Evolutionary conservation across 2,329 filamentous ascomycete genomes (phyloP), one percentile per base, ranked within the genome.

Genomic region (Ceratocystis colombiana): DNA sequence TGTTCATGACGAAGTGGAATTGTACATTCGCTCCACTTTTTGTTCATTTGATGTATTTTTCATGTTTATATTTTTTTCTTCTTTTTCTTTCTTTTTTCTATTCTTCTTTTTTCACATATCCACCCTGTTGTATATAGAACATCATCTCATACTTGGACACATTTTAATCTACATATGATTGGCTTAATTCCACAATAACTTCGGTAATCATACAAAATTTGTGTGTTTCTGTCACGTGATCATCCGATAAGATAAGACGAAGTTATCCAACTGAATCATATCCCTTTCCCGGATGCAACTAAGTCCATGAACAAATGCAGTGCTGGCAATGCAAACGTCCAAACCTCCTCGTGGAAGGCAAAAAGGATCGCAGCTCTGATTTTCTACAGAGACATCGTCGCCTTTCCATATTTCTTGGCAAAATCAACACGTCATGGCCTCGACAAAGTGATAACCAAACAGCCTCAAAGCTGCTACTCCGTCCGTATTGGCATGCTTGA

Each of bases 251-350:
- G 8, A 41, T 41, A 41, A 41, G 10, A 12, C 1, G 3, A 37
- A 8, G 53, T 25, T 59, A 30, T 17, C 12, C 28, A 30, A 12
- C 22, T 57, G 53, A 59, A 59, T 37, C 53, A 59, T n/a, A n/a
- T 10, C 28, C 17, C 28, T 33, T 22, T 33, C 53, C 53, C 53
- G 28, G 53, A 37, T 59, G 53, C 53, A 59, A 57, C 3, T 4
- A 59, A 20, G 53, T n/a, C 17, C 20, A 30, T 30, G n/a, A 10
- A 53, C 48, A 10, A 53, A 53, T 53, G 48, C 48, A 53, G 48
- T 25, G 53, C 22, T 7, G 12, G 28, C 25, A 59, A 59, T 59
- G 53, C 53, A 59, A 59, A 33, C 53, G 53, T 59, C 53, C 6
- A 59, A 37, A 20, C 53, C 15, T 37, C 53, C 15, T 59, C 25